phyloP scores from a whole-genome alignment of 768 basidiomycete species.

The Pholiota molesta region DNA sequence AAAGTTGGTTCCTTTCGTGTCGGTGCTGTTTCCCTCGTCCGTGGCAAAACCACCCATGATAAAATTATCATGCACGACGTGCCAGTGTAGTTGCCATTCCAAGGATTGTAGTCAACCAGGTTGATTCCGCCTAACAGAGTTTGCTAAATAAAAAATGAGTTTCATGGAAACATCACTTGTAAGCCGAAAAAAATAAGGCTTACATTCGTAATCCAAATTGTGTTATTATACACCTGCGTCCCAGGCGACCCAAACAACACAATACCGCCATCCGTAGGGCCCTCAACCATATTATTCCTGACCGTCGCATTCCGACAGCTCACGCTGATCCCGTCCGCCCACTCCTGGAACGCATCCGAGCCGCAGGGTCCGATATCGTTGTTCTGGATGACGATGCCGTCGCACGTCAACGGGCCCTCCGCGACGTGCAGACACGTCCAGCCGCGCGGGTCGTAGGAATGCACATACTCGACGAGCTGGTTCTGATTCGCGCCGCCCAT shows the following conservation, averaged over 20 bases:
- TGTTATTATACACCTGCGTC: slow-evolving; percentile 73
- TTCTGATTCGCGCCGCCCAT: slow-evolving; percentile 76
- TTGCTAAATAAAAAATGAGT: slow-evolving; percentile 40
- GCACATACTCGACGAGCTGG: slow-evolving; percentile 79
- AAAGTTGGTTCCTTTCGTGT: slow-evolving; percentile 55
- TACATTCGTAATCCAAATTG: slow-evolving; percentile 71
- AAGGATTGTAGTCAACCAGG: slow-evolving; percentile 74
- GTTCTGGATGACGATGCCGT: slow-evolving; percentile 67
- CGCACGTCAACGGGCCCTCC: slow-evolving; percentile 70
- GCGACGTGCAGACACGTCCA: slow-evolving; percentile 85
- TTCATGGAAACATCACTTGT: background rate
- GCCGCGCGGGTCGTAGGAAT: slow-evolving; percentile 73
- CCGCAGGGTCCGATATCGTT: slow-evolving; percentile 87
- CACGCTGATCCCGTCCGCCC: slow-evolving; percentile 84
- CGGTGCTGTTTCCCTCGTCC: slow-evolving; percentile 38
- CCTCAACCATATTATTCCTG: slow-evolving; percentile 69
- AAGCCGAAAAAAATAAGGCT: slow-evolving; percentile 23
- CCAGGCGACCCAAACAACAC: slow-evolving; percentile 80
- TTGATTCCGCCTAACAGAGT: slow-evolving; percentile 80
- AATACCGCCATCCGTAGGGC: slow-evolving; percentile 80
- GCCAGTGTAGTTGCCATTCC: slow-evolving; percentile 63
- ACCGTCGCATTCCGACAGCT: slow-evolving; percentile 65
- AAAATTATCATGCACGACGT: slow-evolving; percentile 69
- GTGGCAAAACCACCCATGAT: slow-evolving; percentile 72
- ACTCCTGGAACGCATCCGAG: slow-evolving; percentile 61